Base-by-base conservation (phyloP, 208 protist species). In the Phytomonas sp. region DNA sequence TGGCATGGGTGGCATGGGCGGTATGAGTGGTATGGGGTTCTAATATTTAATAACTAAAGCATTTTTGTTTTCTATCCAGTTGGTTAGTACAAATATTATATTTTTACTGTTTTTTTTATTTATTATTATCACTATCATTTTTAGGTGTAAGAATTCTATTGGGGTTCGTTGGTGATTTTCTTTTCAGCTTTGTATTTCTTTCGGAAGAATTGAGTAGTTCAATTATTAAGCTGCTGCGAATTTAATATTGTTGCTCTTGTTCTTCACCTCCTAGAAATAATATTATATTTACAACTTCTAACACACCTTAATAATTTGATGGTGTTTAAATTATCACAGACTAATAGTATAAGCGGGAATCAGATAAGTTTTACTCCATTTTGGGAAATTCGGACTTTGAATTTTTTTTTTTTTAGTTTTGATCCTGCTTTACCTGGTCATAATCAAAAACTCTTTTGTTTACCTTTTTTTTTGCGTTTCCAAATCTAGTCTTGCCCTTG, bases 1-100 rank as follows among this genome's bases (percentile, higher is more conserved):
- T 33, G 75, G 83, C 59, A 92, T 92, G 86, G 86, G 81, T 13
- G 81, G 81, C 31, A 86, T 86, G 81, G 81, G 81, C 9, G 81
- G 81, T n/a, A 85, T 85, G 81, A 77, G 80, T 32, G 80, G 80
- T 20, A 84, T 68, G 65, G 28, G 36, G 0, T 68, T 62, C 15
- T 37, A 68, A 68, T 11, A 68, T 4, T 60, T 60, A 56, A 65
- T 56, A 26, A 7, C 23, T 20, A 9, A 5, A 9, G 30, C 9
- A 56, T 62, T 68, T 73, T 37, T 43, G 4, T 7, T 2, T 1
- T 9, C 32, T 71, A 61, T 40, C 37, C 28, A 2, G 28, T 61
- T 71, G 67, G 51, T 11, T n/a, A 61, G 23, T 64, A 28, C 51
- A 2, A 59, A 60, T 36, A 37, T 63, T 51, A 29, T 36, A 26